Base-by-base conservation (phyloP, 202 grass and related monocot species). In the Elaeis oleifera region DNA sequence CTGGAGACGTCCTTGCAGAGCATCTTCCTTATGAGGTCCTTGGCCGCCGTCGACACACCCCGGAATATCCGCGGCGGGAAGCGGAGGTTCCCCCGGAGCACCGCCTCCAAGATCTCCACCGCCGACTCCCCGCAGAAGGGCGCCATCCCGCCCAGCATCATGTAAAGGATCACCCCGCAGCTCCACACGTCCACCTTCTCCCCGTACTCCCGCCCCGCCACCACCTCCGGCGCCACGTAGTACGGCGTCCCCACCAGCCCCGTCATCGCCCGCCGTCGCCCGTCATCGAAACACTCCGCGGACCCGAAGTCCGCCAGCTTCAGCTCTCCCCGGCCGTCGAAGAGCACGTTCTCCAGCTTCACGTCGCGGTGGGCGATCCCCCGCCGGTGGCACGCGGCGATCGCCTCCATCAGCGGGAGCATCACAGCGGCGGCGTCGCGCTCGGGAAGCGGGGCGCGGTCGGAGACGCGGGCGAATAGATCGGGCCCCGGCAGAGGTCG, bases 141-240 rank as follows among this genome's bases (percentile, higher is more conserved):
- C 17, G 51, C 51, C 52, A 20, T 5, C 3, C 65, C 65, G 18
- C 51, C 3, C 8, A 68, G 65, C 51, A 68, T 53, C 51, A 54
- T 55, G 65, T 68, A 68, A 51, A 68, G 53, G 25, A 68, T 26
- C 51, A 68, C 65, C 26, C 65, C 65, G 1, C 28, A n/a, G 65
- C 65, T 68, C 65, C 65, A 68, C 18, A 68, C 65, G 26, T 68
- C 65, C 17, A 68, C 51, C 51, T 56, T 68, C 51, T 68, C 65
- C 27, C 65, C 65, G 65, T 68, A 68, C 17, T 68, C 50, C 27
- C 26, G 6, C n/a, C 65, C 51, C 26, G 13, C 14, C 50, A 39
- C 65, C 17, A 68, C 65, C 50, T 68, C 65, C 51, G 65, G 51
- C n/a, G 65, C 65, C 51, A 68, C 18, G 18, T 68, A 68, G 16